Evolutionary conservation across 805 yeast species (phyloP), one percentile per base, ranked within the genome.

Genomic region (Candida broadrunensis): DNA sequence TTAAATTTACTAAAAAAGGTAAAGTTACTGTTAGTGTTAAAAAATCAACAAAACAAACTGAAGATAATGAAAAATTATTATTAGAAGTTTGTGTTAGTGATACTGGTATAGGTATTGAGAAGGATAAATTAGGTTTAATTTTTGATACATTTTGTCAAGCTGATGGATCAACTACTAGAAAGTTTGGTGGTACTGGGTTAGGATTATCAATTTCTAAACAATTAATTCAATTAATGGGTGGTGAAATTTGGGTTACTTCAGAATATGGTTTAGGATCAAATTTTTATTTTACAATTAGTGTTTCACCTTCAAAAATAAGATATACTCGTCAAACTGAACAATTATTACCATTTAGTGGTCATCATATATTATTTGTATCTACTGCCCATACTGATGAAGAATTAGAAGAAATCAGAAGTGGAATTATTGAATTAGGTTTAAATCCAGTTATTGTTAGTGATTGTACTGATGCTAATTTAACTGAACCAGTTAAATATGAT

Each of bases 91-190:
- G 95, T 65, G 95, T 88, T 8, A 77, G 88, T 50, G 96, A 88
- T 60, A 88, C 95, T 1, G 95, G 96, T 58, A 88, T 88, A 49
- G 96, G 96, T 50, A 88, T 88, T 51, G 88, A 83, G 54, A 80
- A 79, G 55, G 96, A 88, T 54, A 88, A 88, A 56, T 70, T 88
- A 27, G 95, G 88, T 24, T 72, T 88, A 32, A 88, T 88, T 51
- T 88, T 88, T 55, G 96, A 88, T 55, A 88, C 91, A 2, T 88
- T 88, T 67, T 85, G 96, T 50, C 96, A 88, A 61, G 96, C 96
- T 7, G 96, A 88, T 65, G 96, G 96, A 32, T 86, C 95, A 4
- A 88, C 96, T 2, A 88, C 96, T 1, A 77, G 96, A 59, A 87
- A 87, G 61, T 88, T 88, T 59, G 96, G 96, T 53, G 96, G 96